phyloP scores from a whole-genome alignment of 1,284 basidiomycete genomes.

The Kwoniella shivajii region DNA sequence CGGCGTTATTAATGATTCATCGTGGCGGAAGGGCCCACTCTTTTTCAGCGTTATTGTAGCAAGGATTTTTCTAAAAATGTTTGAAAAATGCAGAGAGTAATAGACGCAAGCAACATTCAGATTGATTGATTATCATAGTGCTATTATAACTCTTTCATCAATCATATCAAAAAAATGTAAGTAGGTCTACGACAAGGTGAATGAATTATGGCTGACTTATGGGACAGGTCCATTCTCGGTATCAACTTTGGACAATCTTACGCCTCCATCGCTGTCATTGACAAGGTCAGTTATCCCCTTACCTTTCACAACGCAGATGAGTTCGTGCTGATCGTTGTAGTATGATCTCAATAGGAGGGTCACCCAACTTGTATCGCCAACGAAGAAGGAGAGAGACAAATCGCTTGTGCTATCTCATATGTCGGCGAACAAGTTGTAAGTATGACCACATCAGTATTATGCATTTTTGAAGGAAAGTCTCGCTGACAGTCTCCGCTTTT shows the following conservation, averaged over 20 bases:
- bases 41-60: background rate
- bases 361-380: constrained; percentile 93
- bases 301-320: background rate
- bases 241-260: constrained; percentile 98
- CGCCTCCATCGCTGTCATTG: constrained; percentile 92
- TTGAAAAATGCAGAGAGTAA: too few relatives aligned
- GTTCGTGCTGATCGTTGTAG: background rate
- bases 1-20: background rate
- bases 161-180: constrained; percentile 8
- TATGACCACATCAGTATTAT: constrained; percentile 19
- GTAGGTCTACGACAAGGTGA: background rate
- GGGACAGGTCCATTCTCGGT: constrained; percentile 63
- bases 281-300: constrained; percentile 66
- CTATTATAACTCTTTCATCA: background rate
- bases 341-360: constrained; percentile 65
- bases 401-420: constrained; percentile 92
- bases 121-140: background rate
- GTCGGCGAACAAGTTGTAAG: constrained; percentile 83
- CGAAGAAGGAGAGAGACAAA: constrained; percentile 97
- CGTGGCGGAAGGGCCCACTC: constrained; percentile 3
- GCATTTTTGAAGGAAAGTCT: too few relatives aligned
- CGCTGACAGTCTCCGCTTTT: background rate
- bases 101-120: background rate
- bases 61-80: constrained; percentile 3
- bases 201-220: background rate